Percentiles rank a stretch among this genome's conserved stretches.
Conservation (phyloP, 371 early-diverging fungal species). For the Mortierella sp. region DNA sequence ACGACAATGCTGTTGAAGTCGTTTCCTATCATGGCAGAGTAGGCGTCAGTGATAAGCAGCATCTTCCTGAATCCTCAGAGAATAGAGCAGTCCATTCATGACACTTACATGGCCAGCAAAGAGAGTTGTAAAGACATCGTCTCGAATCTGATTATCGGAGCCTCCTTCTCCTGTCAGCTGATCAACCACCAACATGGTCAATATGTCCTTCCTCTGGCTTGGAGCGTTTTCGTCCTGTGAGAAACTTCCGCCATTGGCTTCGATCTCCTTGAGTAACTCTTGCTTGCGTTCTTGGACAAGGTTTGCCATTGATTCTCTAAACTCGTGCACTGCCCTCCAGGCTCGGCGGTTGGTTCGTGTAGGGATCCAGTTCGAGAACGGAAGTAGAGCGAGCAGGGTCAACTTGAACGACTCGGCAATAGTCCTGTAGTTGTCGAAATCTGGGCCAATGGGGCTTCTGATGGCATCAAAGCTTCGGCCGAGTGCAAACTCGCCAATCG, state of each 20-base stretch:
- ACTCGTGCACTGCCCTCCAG: constrained; percentile 36
- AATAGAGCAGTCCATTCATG: not conserved
- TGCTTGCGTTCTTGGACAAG: constrained; percentile 35
- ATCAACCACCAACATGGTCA: constrained; percentile 49
- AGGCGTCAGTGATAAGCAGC: no score
- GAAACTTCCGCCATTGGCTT: constrained; percentile 28
- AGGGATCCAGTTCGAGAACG: constrained; percentile 49
- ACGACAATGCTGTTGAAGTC: constrained; percentile 62
- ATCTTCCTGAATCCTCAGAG: no score
- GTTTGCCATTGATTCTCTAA: constrained; percentile 23
- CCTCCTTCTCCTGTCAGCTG: constrained; percentile 33
- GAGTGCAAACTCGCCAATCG: constrained; percentile 48
- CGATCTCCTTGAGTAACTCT: constrained; percentile 26
- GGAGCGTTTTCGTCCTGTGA: constrained; percentile 21
- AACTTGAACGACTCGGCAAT: constrained; percentile 50
- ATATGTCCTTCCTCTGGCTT: constrained; percentile 47
- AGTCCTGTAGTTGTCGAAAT: constrained; percentile 48
- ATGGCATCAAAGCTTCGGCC: constrained; percentile 49
- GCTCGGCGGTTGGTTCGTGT: constrained; percentile 43
- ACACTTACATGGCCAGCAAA: constrained; percentile 51
- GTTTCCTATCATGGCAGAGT: no score
- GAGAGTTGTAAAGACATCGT: constrained; percentile 42
- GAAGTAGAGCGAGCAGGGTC: constrained; percentile 29
- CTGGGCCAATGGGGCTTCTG: constrained; percentile 32
- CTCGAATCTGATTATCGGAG: constrained; percentile 32